Evolutionary conservation across 2,329 filamentous ascomycete genomes (phyloP), one percentile per base, ranked within the genome.

Genomic region (Penicillium sp.): DNA sequence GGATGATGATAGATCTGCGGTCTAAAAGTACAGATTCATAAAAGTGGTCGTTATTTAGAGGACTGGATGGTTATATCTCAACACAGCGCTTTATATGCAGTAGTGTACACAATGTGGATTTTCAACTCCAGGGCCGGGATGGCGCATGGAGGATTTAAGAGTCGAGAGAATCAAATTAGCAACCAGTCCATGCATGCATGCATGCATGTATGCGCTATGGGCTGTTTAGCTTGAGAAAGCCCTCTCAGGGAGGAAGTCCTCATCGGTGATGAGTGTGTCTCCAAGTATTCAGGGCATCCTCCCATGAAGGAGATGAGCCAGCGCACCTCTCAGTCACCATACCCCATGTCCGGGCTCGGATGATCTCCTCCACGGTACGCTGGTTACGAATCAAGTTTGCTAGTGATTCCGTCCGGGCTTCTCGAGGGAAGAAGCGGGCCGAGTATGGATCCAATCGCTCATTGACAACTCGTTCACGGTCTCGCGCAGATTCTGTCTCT

Each of bases 361-460:
- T 83, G 78, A 81, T 96, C 91, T 58, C 90, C 89, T 75, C 92
- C 90, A 77, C 88, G 80, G 35, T 93, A 88, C 77, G 96, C 87
- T 74, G 86, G 84, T 75, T 91, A 83, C 63, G 85, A 82, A 77
- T 93, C 82, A 67, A 84, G 88, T 53, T 84, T 10, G 92, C 93
- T 63, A 99, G 76, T 53, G 85, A 86, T 78, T 97, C 91, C 0
- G 93, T 95, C 66, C 93, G 84, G 15, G 91, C 84, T 79, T 98
- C 93, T 19, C 70, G 72, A 7, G 77, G 78, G 88, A 94, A 94
- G 75, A 92, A 96, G 26, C 94, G 83, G 7, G 84, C 90, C 10
- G 91, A 93, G 75, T 99, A 99, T 1, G 95, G 95, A 80, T 99
- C 95, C 61, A 97, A 76, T 59, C 95, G 83, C 79, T 98, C 95